Evolutionary conservation across 164 flowering plant species (phyloP).

Genomic region (Nymphaea thermarum): DNA sequence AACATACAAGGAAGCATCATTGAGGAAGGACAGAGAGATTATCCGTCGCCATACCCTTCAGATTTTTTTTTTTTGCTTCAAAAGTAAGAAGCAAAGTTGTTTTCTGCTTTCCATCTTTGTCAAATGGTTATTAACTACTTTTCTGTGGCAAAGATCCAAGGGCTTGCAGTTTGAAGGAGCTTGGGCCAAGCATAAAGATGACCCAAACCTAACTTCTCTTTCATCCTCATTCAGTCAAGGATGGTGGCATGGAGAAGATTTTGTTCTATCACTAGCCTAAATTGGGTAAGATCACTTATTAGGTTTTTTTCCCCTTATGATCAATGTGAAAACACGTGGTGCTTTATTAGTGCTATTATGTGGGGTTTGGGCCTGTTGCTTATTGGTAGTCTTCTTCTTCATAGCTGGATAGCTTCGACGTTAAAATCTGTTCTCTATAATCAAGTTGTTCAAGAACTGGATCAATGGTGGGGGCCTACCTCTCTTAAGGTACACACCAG

Average conservation of each 20-base stretch:
- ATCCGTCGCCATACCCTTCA: constrained; percentile 38
- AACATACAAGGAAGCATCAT: constrained; percentile 64
- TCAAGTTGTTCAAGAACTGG: too few relatives aligned
- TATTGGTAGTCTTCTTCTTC: too few relatives aligned
- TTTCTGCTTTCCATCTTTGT: neutral
- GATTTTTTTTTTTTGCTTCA: constrained; percentile 47
- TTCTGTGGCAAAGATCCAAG: constrained; percentile 42
- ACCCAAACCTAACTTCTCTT: constrained; percentile 42
- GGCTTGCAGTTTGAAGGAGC: constrained; percentile 57
- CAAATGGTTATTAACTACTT: constrained; percentile 1
- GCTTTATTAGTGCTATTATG: neutral
- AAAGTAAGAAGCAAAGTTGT: constrained; percentile 30
- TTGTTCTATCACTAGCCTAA: neutral
- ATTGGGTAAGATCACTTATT: too few relatives aligned
- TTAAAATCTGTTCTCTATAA: too few relatives aligned
- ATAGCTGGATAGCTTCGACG: too few relatives aligned
- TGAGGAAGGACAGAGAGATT: constrained; percentile 46
- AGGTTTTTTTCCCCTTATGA: too few relatives aligned
- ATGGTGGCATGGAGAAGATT: neutral
- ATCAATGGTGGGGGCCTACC: too few relatives aligned
- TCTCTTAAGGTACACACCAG: too few relatives aligned
- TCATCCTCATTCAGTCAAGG: constrained; percentile 10
- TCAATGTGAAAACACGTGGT: too few relatives aligned
- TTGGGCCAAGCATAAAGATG: constrained; percentile 66
- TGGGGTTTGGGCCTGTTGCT: neutral